Evolutionary conservation across 2,329 filamentous ascomycete genomes (phyloP), one percentile per base, ranked within the genome.

Genomic region (Trichocomaceae sp.): DNA sequence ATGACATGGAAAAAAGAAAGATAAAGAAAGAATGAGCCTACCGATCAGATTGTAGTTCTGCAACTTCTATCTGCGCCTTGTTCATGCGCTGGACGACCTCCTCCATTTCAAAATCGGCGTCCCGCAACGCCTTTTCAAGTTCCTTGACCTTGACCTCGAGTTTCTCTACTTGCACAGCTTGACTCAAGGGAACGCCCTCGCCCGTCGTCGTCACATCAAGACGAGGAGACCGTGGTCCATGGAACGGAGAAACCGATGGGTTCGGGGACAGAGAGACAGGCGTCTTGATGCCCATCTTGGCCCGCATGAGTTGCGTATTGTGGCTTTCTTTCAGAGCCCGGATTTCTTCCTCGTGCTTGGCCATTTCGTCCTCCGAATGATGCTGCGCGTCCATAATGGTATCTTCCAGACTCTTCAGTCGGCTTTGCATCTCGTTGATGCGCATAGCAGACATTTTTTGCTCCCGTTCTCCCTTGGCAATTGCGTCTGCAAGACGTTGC

Each of bases 331-430:
- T 85, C 53, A 97, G 75, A 20, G 80, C 77, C 17, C 82, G 76
- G 37, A 96, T 81, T 71, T 96, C 90, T 37, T 93, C 89, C 69
- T 97, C 93, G 66, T 96, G 90, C 48, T 84, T 85, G 44, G 82
- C 76, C 55, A 97, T 83, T 39, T 85, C 85, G 48, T 92, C 90
- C 68, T 99, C 93, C 0, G 90, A 92, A 19, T 87, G 82, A 55
- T 89, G 85, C 70, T 97, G 92, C 1, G 92, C 90, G 19, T 83
- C 75, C 52, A 95, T 79, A 20, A 99, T 82, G 63, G 86, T 83
- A 58, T 97, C 91, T 68, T 97, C 93, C 50, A 96, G 83, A 15
- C 77, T 73, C 63, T 87, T 89, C 55, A 99, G 84, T 56, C 85
- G 86, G 58, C 81, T 81, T 69, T 97, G 91, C 68, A 97, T 83